These are phyloP conservation scores for Rhododendron vialii DNA, from an alignment of 148 eudicot species.

Conservation along the genomic window DNA sequence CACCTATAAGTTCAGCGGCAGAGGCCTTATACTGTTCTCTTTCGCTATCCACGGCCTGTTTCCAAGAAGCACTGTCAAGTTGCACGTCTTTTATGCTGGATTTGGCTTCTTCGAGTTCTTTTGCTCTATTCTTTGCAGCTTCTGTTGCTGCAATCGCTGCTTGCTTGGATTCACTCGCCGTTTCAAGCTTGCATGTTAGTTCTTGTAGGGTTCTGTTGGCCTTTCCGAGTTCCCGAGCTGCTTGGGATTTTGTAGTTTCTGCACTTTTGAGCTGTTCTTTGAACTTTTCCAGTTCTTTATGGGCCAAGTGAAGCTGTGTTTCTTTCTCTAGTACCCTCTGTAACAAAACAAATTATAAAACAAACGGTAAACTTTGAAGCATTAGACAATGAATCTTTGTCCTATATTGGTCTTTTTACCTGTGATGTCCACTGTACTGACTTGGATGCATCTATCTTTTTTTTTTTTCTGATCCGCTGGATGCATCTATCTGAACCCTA, in stretches of 20 bases:
- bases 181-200: conserved; percentile 49
- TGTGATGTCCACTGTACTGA: not conserved
- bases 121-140: conserved; percentile 44
- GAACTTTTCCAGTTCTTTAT: conserved; percentile 56
- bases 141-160: conserved; percentile 53
- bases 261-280: conserved; percentile 50
- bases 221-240: conserved; percentile 51
- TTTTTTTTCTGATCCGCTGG: not conserved
- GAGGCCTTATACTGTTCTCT: conserved; percentile 55
- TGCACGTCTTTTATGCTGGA: conserved; percentile 23
- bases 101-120: conserved; percentile 43
- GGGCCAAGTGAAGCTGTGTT: conserved; percentile 57
- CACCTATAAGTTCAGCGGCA: conserved; percentile 52
- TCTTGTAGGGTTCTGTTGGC: conserved; percentile 56
- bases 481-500: not conserved
- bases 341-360: not conserved
- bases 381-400: not conserved
- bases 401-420: not conserved
- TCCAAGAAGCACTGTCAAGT: conserved; percentile 21
- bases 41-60: conserved; percentile 30
- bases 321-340: conserved; percentile 74
- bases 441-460: not conserved
- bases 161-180: conserved; percentile 54
- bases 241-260: conserved; percentile 52
- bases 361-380: not conserved